Evolutionary conservation across 2,329 filamentous ascomycete genomes (phyloP), one percentile per base, ranked within the genome.

Genomic region (Diaporthe eres): DNA sequence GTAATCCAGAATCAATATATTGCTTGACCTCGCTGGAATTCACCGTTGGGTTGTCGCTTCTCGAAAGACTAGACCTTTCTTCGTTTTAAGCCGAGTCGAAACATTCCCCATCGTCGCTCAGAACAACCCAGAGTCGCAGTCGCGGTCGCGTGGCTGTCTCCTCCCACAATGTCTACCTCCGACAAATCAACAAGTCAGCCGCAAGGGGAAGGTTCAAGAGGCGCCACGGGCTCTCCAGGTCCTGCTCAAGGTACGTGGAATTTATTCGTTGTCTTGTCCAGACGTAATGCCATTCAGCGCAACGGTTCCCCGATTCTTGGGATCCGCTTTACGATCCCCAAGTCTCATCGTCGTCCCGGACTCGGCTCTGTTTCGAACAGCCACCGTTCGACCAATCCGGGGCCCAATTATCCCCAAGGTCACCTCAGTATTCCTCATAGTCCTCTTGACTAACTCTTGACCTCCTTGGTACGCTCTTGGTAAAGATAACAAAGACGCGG

Each of bases 1-100:
- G 44, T n/a, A 63, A n/a, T 65, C 47, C 19, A 73, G 58, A 63
- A 49, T 55, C 57, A 65, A 73, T 73, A 73, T 73, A 73, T 73
- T 61, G 58, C 71, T 58, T 61, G 28, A n/a, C 22, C 71, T 73
- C 57, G 71, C 71, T 53, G 57, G 28, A 55, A 65, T 53, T 5
- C 28, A n/a, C 15, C 31, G 65, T 19, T 28, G 47, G 19, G 51
- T 55, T 34, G 65, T 55, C 28, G 49, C 34, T 55, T 70, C 34
- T 28, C 44, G 31, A 8, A 55, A 42, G 31, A 39, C 53, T 31
- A 55, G 65, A 55, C 15, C 34, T 31, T 55, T 42, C 34, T 25
- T 13, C 34, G 49, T 55, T 53, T 53, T 51, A 55, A 28, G 49
- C 65, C 47, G 47, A 12, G 22, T 28, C 49, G 65, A 55, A 55